Evolutionary conservation across 352 stramenopile species (phyloP).

Genomic region (Nothophytophthora sp.): DNA sequence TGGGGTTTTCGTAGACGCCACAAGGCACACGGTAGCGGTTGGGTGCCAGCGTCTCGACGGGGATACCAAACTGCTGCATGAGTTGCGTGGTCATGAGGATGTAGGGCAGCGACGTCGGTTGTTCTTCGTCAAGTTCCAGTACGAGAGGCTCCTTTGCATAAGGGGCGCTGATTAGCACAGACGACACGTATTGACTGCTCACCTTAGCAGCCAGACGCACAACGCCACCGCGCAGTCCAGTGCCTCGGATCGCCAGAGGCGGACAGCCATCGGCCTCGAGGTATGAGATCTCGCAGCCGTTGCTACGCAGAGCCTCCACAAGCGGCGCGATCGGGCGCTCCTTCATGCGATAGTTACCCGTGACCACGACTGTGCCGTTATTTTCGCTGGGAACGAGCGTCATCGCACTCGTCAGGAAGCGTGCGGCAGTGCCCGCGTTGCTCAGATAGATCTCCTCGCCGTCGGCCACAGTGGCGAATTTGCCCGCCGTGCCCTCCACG

Average conservation of each 20-base stretch:
- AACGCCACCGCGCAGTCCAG: conserved; percentile 69
- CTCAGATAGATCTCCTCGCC: conserved; percentile 79
- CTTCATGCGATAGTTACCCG: conserved; percentile 96
- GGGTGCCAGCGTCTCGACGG: conserved; percentile 88
- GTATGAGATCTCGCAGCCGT: conserved; percentile 82
- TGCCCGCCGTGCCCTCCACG: conserved; percentile 73
- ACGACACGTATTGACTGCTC: conserved; percentile 96
- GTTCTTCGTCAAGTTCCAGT: conserved; percentile 94
- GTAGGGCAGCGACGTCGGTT: conserved; percentile 97
- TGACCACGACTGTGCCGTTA: conserved; percentile 70
- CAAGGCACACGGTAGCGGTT: conserved; percentile 79
- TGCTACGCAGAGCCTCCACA: conserved; percentile 92
- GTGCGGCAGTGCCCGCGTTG: conserved; percentile 93
- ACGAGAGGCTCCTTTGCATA: conserved; percentile 78
- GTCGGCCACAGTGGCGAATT: conserved; percentile 49
- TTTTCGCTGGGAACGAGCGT: conserved; percentile 54
- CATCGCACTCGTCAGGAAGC: conserved; percentile 94
- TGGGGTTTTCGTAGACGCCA: conserved; percentile 72
- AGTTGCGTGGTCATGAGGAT: conserved; percentile 94
- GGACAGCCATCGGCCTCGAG: conserved; percentile 63
- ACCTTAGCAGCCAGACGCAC: conserved; percentile 93
- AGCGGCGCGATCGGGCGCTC: conserved; percentile 96
- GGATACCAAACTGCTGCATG: conserved; percentile 97
- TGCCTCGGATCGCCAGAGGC: conserved; percentile 76
- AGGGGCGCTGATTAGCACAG: conserved; percentile 95